Evolutionary conservation across 2,329 filamentous ascomycete species (phyloP).

Genomic region (Harringtonia lauricola): DNA sequence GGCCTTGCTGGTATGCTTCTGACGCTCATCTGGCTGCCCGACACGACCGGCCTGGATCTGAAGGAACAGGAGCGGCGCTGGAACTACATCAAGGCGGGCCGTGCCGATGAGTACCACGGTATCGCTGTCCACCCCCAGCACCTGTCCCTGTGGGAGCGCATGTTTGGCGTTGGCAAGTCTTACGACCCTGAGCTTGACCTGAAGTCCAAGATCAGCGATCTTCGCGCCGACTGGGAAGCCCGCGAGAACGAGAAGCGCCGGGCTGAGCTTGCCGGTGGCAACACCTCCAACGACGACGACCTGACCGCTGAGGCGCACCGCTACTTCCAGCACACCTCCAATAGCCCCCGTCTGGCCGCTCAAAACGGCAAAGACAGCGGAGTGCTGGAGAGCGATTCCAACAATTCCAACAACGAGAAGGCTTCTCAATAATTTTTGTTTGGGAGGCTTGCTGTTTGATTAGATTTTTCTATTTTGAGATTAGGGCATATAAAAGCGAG

Average conservation of each 20-base stretch:
- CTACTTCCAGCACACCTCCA: constrained; percentile 35
- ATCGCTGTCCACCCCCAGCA: constrained; percentile 86
- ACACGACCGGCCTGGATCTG: constrained; percentile 90
- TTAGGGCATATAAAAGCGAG: no score
- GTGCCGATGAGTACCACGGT: constrained; percentile 77
- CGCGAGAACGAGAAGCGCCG: constrained; percentile 33
- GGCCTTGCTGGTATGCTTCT: constrained; percentile 77
- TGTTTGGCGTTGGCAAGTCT: constrained; percentile 64
- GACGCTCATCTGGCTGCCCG: constrained; percentile 81
- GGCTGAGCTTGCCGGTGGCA: constrained; percentile 33
- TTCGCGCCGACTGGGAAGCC: constrained; percentile 53
- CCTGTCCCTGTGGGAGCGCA: constrained; percentile 77
- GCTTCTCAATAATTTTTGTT: neutral
- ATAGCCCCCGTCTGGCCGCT: constrained; percentile 8
- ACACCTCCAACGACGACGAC: constrained; percentile 31
- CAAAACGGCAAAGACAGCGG: constrained; percentile 4
- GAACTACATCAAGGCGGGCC: constrained; percentile 71
- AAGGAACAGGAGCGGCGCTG: constrained; percentile 96
- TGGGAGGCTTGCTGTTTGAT: no score
- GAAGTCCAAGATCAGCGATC: constrained; percentile 74
- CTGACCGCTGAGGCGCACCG: constrained; percentile 42
- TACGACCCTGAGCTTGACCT: constrained; percentile 80
- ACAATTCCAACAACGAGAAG: constrained; percentile 4
- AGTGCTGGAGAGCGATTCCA: constrained; percentile 3
- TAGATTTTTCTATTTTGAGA: neutral